A percentile compares a stretch with the other conserved stretches of the same genome.
phyloP scores from a whole-genome alignment of 805 yeast genomes.

The Starmerella davenportii region DNA sequence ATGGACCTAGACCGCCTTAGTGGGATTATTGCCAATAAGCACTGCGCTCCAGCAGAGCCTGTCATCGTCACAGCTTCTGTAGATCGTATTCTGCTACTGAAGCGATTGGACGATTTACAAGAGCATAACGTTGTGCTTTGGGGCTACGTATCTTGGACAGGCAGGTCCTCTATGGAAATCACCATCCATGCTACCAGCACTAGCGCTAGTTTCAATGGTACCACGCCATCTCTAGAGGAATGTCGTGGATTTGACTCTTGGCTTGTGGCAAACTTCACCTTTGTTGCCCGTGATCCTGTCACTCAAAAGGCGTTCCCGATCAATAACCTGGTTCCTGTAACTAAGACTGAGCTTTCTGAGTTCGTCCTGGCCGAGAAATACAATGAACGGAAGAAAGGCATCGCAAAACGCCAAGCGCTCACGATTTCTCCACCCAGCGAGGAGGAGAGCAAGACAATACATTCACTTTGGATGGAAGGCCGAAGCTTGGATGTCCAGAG shows the following conservation, averaged over 20 bases:
- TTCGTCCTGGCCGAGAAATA: slow-evolving; percentile 78
- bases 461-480: slow-evolving; percentile 43
- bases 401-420: slow-evolving; percentile 46
- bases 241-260: slow-evolving; percentile 54
- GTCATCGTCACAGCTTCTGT: slow-evolving; percentile 91
- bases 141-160: slow-evolving; percentile 91
- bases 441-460: slow-evolving; percentile 57
- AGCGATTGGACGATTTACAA: slow-evolving; percentile 60
- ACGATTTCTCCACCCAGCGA: slow-evolving; percentile 55
- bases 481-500: not conserved
- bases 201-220: slow-evolving; percentile 10
- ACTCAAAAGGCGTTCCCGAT: slow-evolving; percentile 83
- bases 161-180: slow-evolving; percentile 88
- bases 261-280: slow-evolving; percentile 79
- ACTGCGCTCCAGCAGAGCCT: slow-evolving; percentile 89
- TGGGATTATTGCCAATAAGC: slow-evolving; percentile 82
- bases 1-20: slow-evolving; percentile 90
- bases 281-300: slow-evolving; percentile 85
- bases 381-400: slow-evolving; percentile 67
- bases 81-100: slow-evolving; percentile 74
- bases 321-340: slow-evolving; percentile 57
- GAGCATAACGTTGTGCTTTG: slow-evolving; percentile 64
- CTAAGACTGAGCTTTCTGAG: slow-evolving; percentile 63
- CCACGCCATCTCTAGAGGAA: slow-evolving; percentile 35
- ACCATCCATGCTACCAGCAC: slow-evolving; percentile 74